Conservation (phyloP, 23 red algal species). For the Agarophyton chilense region DNA sequence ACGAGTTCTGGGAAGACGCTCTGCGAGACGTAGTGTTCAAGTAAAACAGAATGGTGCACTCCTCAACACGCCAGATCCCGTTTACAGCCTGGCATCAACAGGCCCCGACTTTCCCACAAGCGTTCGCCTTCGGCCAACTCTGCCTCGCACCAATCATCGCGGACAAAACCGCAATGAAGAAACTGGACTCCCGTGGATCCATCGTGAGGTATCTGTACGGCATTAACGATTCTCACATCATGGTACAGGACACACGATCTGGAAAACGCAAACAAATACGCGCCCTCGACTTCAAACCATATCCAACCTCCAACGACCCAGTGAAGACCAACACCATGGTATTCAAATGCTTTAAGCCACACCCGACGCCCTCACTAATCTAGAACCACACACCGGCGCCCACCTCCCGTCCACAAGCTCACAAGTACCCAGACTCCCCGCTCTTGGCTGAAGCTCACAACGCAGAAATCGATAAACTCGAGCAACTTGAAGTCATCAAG, state of each 20-base stretch:
- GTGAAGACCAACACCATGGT: neutral
- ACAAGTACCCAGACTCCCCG: conserved; percentile 10
- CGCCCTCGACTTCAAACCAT: conserved; percentile 37
- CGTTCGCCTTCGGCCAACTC: conserved; percentile 16
- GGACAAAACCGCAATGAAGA: neutral
- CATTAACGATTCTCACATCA: neutral
- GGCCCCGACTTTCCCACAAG: neutral
- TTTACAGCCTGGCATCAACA: neutral
- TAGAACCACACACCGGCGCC: neutral
- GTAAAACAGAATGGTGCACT: neutral
- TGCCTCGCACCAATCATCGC: neutral
- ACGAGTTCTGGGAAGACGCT: neutral
- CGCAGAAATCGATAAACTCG: conserved; percentile 9
- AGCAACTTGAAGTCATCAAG: neutral
- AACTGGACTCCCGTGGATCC: neutral
- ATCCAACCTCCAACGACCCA: neutral
- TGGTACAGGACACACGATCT: neutral
- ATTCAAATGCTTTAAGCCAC: neutral
- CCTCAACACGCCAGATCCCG: neutral
- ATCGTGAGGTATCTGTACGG: neutral
- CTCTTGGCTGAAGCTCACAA: neutral
- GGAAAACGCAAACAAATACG: neutral
- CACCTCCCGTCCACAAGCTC: neutral
- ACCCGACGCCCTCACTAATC: neutral
- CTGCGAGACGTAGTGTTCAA: neutral